Base-by-base conservation (phyloP, 305 asterid genomes). In the Plantago coronopus region DNA sequence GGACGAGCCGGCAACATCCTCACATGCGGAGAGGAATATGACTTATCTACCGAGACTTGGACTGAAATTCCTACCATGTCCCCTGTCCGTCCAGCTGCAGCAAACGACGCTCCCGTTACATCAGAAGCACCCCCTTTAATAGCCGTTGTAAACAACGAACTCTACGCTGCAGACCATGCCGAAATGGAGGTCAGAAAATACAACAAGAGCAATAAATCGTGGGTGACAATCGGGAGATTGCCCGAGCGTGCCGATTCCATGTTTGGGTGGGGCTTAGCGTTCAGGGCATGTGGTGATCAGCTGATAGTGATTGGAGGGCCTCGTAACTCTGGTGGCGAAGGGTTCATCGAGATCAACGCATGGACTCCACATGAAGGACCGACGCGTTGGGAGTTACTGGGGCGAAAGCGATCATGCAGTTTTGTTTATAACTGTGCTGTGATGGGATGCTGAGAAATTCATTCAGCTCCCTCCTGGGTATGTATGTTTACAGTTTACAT, bases 401-500 rank as follows among this genome's bases (percentile, higher is more conserved):
- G 95, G 27, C 76, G 74, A 21, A 91, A 83, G 65, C 69, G 72
- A 43, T 84, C 94, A 0, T 83, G 85, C 48, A 86, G 78, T 70
- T 91, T 88, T 82, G 96, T 91, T 42, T 88, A 86, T 73, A 91
- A 88, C 60, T 91, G 96, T 74, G 89, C 95, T 13, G 95, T 86
- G 67, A 84, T 88, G 95, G 93, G 96, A 55, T 84, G 96, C 81
- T 83, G 80, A 83, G 12, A 13, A 34, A 34, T 34, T 34, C 7
- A 31, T 15, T 38, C 43, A 10, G 43, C 15, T 38, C 15, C 12
- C 15, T 38, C 43, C 43, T 38, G 43, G 43, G 15, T 11, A 10
- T 3, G 3, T 2, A 34, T 34, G 42, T 38, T 2, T 38, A 38
- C 12, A 7, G 7, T 38, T 38, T 38, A 2, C 15, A 1, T 38